A percentile compares a stretch with the other conserved stretches of the same genome.
These are phyloP conservation scores for Kluyveromyces marxianus DNA, from an alignment of 1,139 yeast genomes.

Conservation along the genomic window DNA sequence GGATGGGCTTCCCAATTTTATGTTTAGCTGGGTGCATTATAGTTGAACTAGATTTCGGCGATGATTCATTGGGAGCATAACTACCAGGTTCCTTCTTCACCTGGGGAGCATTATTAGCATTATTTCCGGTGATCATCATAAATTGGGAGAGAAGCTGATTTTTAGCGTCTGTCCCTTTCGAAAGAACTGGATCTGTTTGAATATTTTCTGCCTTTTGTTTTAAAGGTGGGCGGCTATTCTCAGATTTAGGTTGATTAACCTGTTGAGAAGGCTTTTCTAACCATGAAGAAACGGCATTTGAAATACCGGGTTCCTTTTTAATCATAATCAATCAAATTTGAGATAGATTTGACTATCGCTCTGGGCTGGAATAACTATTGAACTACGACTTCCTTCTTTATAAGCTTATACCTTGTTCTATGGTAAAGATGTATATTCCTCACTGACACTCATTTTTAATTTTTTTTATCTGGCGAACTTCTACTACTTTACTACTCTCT, in stretches of 20 bases:
- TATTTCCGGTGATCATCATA: not conserved
- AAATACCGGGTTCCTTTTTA: not conserved
- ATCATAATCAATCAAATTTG: not conserved
- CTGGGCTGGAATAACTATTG: not conserved
- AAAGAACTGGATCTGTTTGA: not conserved
- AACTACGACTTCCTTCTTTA: too few species aligned
- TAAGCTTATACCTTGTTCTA: too few species aligned
- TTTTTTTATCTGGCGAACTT: too few species aligned
- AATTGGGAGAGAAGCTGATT: not conserved
- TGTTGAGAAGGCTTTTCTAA: not conserved
- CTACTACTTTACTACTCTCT: too few species aligned
- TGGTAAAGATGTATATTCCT: too few species aligned
- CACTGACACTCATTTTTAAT: too few species aligned
- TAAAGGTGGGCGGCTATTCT: conserved; percentile 12
- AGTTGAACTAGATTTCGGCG: not conserved
- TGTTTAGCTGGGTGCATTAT: not conserved
- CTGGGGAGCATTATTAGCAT: not conserved
- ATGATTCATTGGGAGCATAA: not conserved
- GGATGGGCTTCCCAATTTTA: not conserved
- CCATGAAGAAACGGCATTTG: not conserved
- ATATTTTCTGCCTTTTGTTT: conserved; percentile 7
- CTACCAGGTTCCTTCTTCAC: conserved; percentile 4
- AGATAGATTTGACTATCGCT: not conserved
- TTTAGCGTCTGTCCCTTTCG: not conserved
- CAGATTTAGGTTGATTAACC: not conserved